Evolutionary conservation across 2,329 filamentous ascomycete genomes (phyloP).

Genomic region (Scorias spongiosa): DNA sequence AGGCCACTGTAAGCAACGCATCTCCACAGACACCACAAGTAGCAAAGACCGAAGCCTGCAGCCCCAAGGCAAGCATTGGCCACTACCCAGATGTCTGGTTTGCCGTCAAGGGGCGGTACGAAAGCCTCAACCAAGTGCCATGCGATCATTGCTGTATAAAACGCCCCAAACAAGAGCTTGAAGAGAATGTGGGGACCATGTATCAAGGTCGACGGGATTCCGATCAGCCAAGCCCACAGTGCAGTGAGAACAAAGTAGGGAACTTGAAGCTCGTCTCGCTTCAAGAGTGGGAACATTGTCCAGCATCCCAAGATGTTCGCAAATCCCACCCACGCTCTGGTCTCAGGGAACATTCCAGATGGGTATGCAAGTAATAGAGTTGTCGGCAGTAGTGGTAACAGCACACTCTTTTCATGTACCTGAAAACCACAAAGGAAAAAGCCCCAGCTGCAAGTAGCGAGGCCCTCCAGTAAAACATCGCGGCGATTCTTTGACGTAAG

Average conservation of each 20-base stretch:
- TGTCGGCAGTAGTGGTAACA: slow-evolving; percentile 86
- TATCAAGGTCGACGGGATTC: slow-evolving; percentile 46
- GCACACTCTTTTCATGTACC: slow-evolving; percentile 93
- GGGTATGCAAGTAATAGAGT: slow-evolving; percentile 69
- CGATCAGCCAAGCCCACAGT: slow-evolving; percentile 83
- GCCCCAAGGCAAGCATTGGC: slow-evolving; percentile 77
- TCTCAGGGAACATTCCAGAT: slow-evolving; percentile 60
- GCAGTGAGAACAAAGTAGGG: slow-evolving; percentile 76
- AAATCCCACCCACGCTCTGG: slow-evolving; percentile 86
- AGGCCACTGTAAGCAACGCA: slow-evolving; percentile 44
- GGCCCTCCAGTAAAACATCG: slow-evolving; percentile 60
- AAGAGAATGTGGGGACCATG: slow-evolving; percentile 2
- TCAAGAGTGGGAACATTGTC: slow-evolving; percentile 86
- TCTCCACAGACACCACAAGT: slow-evolving; percentile 77
- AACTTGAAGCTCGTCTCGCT: slow-evolving; percentile 66
- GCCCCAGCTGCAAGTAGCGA: slow-evolving; percentile 79
- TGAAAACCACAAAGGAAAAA: slow-evolving; percentile 98
- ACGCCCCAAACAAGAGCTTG: slow-evolving; percentile 58
- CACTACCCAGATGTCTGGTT: slow-evolving; percentile 91
- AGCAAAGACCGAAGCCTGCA: slow-evolving; percentile 72
- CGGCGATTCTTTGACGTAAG: slow-evolving; percentile 59
- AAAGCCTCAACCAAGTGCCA: slow-evolving; percentile 71
- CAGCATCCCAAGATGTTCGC: slow-evolving; percentile 78
- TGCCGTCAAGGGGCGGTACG: slow-evolving; percentile 51
- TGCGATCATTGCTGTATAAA: slow-evolving; percentile 60